phyloP scores from a whole-genome alignment of 305 asterid species.

The Fraxinus velutina region DNA sequence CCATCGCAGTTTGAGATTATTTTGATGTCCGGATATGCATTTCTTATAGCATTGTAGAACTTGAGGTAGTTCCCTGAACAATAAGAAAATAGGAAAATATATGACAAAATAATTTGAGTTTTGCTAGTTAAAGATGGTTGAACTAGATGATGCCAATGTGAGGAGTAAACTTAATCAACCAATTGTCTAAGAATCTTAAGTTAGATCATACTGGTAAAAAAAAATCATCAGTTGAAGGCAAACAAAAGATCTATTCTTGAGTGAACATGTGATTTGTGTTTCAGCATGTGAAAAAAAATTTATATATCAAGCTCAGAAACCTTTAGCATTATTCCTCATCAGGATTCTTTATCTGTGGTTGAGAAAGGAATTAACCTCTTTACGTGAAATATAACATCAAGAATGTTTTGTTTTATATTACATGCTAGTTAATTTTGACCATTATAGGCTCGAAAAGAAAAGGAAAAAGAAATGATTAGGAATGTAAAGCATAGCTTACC shows the following conservation, averaged over 20 bases:
- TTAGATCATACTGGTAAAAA: background rate
- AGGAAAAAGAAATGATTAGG: background rate
- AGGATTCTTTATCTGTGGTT: background rate
- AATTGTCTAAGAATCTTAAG: background rate
- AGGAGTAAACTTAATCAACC: background rate
- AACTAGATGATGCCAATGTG: background rate
- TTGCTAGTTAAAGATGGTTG: background rate
- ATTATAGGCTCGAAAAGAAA: background rate
- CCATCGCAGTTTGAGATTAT: slow-evolving; percentile 90
- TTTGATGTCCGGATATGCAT: slow-evolving; percentile 66
- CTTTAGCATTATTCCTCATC: background rate
- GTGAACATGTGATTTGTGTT: background rate
- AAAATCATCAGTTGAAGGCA: background rate
- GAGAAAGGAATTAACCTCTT: background rate
- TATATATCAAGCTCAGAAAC: background rate
- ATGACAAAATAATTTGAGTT: background rate
- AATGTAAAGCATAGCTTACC: slow-evolving; percentile 38
- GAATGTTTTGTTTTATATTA: background rate
- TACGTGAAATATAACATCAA: background rate
- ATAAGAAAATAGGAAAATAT: slow-evolving; percentile 7
- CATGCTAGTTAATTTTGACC: background rate
- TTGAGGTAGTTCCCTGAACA: slow-evolving; percentile 81
- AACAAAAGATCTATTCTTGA: background rate
- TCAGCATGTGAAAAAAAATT: background rate
- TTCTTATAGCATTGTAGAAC: slow-evolving; percentile 66